Evolutionary conservation across 1,284 basidiomycete species (phyloP).

Genomic region (Boletus holoroseus): DNA sequence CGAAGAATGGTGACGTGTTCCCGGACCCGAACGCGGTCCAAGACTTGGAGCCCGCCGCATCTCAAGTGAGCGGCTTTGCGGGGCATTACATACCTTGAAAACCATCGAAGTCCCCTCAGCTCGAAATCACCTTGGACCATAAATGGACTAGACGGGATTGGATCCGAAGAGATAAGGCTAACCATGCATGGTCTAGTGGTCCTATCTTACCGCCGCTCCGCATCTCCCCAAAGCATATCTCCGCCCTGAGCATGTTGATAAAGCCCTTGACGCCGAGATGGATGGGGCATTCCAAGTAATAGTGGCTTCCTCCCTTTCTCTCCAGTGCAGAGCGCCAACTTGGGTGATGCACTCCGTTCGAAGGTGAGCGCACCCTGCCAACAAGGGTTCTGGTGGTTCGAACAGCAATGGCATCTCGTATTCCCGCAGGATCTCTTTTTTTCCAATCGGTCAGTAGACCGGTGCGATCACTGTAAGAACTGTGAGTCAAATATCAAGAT

Average conservation of each 20-base stretch:
- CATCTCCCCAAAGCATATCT: constrained; percentile 47
- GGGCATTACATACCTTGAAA: constrained; percentile 35
- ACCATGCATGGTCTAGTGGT: neutral
- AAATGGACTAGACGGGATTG: constrained; percentile 38
- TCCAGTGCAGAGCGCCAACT: constrained; percentile 42
- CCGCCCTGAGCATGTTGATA: constrained; percentile 42
- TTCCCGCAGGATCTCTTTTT: constrained; percentile 38
- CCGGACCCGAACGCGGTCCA: constrained; percentile 37
- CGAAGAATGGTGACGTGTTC: constrained; percentile 49
- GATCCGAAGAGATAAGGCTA: constrained; percentile 13
- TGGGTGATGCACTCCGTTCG: constrained; percentile 35
- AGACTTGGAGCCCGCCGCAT: constrained; percentile 48
- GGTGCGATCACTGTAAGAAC: constrained; percentile 19
- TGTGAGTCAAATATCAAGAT: constrained; percentile 39
- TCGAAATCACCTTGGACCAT: constrained; percentile 47
- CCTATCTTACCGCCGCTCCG: constrained; percentile 47
- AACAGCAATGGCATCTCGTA: constrained; percentile 33
- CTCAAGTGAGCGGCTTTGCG: constrained; percentile 40
- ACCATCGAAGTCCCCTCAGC: constrained; percentile 43
- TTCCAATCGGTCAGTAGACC: constrained; percentile 39
- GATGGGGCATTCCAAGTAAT: constrained; percentile 41
- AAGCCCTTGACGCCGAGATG: constrained; percentile 46
- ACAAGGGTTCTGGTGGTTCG: constrained; percentile 34
- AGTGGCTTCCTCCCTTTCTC: constrained; percentile 39
- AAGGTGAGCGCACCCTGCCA: constrained; percentile 38